Evolutionary conservation across 352 stramenopile species (phyloP), one percentile per base, ranked within the genome.

Genomic region (Elongisporangium anandrum): DNA sequence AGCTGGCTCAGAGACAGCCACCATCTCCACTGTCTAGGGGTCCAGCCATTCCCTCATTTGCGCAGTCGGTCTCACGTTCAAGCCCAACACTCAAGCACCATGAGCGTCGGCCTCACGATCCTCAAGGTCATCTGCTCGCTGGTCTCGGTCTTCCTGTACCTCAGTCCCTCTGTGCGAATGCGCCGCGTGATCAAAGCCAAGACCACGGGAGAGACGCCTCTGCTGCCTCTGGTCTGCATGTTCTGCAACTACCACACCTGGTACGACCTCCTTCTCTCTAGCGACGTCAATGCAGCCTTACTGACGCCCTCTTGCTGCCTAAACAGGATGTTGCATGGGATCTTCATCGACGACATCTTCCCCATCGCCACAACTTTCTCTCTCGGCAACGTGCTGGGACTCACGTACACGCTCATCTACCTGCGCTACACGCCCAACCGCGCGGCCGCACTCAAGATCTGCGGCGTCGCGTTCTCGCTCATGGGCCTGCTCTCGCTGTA

Each of bases 191-290:
- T 64, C 51, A 15, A 17, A 5, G 17, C 63, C 39, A 59, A 66
- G 34, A 61, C 39, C 54, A 81, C 73, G 12, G 73, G 73, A 41
- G 66, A 69, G 20, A 65, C 78, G 22, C 67, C 63, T 26, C 66
- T 81, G 41, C 58, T 81, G 26, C 73, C 73, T 12, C 59, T 81
- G 26, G 24, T 72, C 15, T 69, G 71, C 63, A 59, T 81, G 50
- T 75, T 71, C 54, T 68, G 51, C 55, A 81, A 81, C 49, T 74
- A 62, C 61, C 29, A 41, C 29, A 15, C 5, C 29, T 41, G 29
- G 29, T 41, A 41, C 5, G 5, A 41, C 29, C 9, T 7, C 24
- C 3, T 3, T 7, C 24, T 34, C 29, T 8, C 29, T 13, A 13
- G 4, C 13, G 29, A n/a, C n/a, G n/a, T n/a, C n/a, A n/a, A n/a